These are phyloP conservation scores for Albatrellus sp. DNA, from an alignment of 1,284 basidiomycete genomes.

Conservation along the genomic window DNA sequence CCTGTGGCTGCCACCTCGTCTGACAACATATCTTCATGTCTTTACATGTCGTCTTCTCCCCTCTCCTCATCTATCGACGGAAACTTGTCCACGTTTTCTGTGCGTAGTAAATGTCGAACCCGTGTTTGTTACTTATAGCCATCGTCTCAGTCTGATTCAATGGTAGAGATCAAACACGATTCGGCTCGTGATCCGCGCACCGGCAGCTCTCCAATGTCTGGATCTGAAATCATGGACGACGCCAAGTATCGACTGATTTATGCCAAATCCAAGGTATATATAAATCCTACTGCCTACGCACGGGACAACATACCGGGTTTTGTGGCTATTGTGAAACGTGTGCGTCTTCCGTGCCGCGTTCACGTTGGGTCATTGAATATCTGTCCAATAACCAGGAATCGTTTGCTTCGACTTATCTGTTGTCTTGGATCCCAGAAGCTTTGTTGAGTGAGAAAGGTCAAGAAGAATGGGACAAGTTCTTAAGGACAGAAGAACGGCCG, in stretches of 20 bases:
- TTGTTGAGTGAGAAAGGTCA: constrained; percentile 65
- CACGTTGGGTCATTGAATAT: constrained; percentile 4
- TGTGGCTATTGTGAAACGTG: constrained; percentile 76
- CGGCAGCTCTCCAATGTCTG: constrained; percentile 13
- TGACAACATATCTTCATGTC: too few relatives aligned
- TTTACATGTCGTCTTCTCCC: too few relatives aligned
- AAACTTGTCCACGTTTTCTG: constrained; percentile 8
- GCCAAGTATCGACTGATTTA: constrained; percentile 63
- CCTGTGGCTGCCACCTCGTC: too few relatives aligned
- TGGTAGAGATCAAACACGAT: constrained; percentile 69
- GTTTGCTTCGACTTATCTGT: constrained; percentile 56
- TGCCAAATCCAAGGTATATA: constrained; percentile 85
- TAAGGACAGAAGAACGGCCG: constrained; percentile 63
- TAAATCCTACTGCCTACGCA: constrained; percentile 86
- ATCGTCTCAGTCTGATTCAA: constrained; percentile 39
- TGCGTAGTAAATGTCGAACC: constrained; percentile 7
- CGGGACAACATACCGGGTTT: constrained; percentile 93
- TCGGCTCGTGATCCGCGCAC: too few relatives aligned
- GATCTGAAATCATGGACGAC: constrained; percentile 35
- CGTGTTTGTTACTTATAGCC: background rate
- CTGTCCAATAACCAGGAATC: constrained; percentile 40
- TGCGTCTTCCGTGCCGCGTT: constrained; percentile 21
- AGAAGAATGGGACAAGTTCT: constrained; percentile 77
- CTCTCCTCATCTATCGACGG: background rate
- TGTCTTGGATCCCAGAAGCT: constrained; percentile 80